phyloP scores from a whole-genome alignment of 2,329 filamentous ascomycete genomes.

The Trichophyton rubrum region DNA sequence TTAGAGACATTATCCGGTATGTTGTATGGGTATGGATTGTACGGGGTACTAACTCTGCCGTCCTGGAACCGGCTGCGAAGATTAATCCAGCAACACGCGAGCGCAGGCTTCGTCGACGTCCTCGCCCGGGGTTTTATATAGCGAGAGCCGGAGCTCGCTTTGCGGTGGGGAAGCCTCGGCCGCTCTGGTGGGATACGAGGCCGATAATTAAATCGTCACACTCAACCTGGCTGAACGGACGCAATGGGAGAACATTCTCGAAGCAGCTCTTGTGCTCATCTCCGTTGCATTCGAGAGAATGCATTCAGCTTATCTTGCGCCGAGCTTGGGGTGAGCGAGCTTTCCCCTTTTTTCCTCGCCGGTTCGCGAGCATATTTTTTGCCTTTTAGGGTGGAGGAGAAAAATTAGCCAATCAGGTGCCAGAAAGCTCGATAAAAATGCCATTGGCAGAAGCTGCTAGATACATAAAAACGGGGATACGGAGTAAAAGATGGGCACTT shows the following conservation, averaged over 20 bases:
- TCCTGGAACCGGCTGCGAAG: neutral
- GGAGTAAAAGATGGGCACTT: no score
- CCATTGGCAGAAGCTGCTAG: no score
- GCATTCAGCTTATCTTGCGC: neutral
- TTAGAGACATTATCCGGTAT: neutral
- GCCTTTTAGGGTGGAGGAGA: neutral
- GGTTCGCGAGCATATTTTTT: neutral
- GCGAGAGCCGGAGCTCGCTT: neutral
- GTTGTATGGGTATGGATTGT: neutral
- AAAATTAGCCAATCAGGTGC: neutral
- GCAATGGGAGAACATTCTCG: neutral
- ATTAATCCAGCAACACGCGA: neutral
- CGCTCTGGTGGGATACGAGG: neutral
- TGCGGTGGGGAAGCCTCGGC: neutral
- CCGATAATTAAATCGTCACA: neutral
- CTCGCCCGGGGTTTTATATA: neutral
- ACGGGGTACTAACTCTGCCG: neutral
- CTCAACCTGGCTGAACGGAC: neutral
- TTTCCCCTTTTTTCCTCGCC: no score
- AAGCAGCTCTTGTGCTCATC: neutral
- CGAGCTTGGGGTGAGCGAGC: no score
- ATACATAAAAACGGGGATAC: no score
- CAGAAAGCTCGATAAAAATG: no score
- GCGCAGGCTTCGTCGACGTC: neutral
- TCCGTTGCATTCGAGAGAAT: neutral